Evolutionary conservation across 2,329 filamentous ascomycete genomes (phyloP).

Genomic region (Fusarium newnesense): DNA sequence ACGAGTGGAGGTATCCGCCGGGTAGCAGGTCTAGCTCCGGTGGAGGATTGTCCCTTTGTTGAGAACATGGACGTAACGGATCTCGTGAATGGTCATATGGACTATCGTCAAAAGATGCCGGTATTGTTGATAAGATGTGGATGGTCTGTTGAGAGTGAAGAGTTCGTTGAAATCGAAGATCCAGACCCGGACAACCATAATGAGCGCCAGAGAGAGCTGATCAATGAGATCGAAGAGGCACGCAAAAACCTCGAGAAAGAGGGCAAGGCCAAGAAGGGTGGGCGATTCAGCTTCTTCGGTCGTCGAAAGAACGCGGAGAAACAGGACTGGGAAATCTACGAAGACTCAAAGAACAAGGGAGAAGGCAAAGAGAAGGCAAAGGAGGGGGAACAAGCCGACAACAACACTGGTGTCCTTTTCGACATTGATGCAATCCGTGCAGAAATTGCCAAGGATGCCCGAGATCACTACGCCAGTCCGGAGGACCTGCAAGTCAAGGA

Average conservation of each 20-base stretch:
- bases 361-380: conserved; percentile 44
- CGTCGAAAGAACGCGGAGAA: conserved; percentile 83
- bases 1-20: conserved; percentile 92
- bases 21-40: conserved; percentile 82
- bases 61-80: conserved; percentile 93
- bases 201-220: conserved; percentile 88
- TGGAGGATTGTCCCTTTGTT: conserved; percentile 80
- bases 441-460: conserved; percentile 77
- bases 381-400: conserved; percentile 53
- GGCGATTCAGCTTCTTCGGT: conserved; percentile 79
- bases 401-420: conserved; percentile 79
- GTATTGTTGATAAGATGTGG: conserved; percentile 86
- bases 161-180: conserved; percentile 97
- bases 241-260: conserved; percentile 86
- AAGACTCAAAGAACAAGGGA: conserved; percentile 67
- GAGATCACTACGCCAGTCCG: conserved; percentile 59
- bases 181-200: conserved; percentile 94
- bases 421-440: conserved; percentile 94
- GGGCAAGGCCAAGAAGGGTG: conserved; percentile 70
- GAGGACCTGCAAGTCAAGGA: conserved; percentile 75
- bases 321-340: conserved; percentile 94
- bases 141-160: conserved; percentile 91
- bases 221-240: conserved; percentile 96
- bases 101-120: conserved; percentile 94
- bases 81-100: conserved; percentile 91